Evolutionary conservation across 306 rosid genomes (phyloP).

Genomic region (Lathyrus aphaca): DNA sequence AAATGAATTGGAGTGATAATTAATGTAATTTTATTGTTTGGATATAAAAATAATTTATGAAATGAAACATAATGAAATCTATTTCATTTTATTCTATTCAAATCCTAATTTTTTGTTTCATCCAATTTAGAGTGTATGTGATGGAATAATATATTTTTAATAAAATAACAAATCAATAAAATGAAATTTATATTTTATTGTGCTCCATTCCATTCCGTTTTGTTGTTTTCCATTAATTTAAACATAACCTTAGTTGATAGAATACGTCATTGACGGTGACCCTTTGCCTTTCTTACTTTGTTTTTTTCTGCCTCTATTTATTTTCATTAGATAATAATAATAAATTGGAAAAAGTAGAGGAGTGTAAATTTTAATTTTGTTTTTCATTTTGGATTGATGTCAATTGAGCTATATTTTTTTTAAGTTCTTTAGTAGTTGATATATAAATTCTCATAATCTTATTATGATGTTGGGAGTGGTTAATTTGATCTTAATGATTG

Average conservation of each 20-base stretch:
- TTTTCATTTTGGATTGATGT: slow-evolving; percentile 13
- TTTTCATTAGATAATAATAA: neutral
- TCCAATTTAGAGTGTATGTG: too few species aligned
- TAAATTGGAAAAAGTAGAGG: neutral
- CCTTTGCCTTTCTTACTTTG: slow-evolving; percentile 22
- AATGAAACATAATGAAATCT: too few species aligned
- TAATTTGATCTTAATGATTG: slow-evolving; percentile 72
- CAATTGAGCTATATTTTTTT: slow-evolving; percentile 24
- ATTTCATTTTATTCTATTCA: too few species aligned
- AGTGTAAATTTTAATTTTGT: slow-evolving; percentile 7
- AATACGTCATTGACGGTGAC: slow-evolving; percentile 96
- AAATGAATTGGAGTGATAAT: too few species aligned
- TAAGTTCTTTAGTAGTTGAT: slow-evolving; percentile 14
- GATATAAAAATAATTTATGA: too few species aligned
- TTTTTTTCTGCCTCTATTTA: neutral
- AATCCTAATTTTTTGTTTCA: too few species aligned
- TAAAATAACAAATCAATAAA: too few species aligned
- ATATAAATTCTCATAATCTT: slow-evolving; percentile 31
- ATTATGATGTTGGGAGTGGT: slow-evolving; percentile 67
- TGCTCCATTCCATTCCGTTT: too few species aligned
- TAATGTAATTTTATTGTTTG: too few species aligned
- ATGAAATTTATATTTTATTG: too few species aligned
- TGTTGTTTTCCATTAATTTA: too few species aligned
- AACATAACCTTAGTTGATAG: slow-evolving; percentile 79
- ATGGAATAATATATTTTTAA: too few species aligned